Evolutionary conservation across 306 rosid species (phyloP), one percentile per base, ranked within the genome.

Genomic region (Carpinus fangiana): DNA sequence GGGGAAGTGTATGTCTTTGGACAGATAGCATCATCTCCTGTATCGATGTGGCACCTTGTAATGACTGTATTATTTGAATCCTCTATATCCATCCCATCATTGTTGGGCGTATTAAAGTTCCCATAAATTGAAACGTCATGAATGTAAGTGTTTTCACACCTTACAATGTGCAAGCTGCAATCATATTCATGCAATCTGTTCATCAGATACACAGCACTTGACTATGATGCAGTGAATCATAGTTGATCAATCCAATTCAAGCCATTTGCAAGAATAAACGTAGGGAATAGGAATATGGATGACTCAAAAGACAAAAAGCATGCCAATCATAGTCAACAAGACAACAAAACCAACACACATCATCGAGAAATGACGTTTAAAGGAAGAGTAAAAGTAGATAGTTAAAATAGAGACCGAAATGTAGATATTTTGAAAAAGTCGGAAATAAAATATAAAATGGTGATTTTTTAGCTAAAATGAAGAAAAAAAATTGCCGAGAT

Each of bases 1-100:
- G 98, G 92, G 52, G 92, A 91, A 11, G 89, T 80, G 73, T 53
- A 89, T 12, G 98, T 83, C 85, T 94, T 94, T 10, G 97, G 97
- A 83, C 97, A 92, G 76, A 94, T 90, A 23, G 97, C 98, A 87
- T 94, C 98, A 76, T 94, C 98, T 28, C 97, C 97, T 7, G 97
- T 94, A 77, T 94, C 86, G 7, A 94, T 94, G 86, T 86, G 93
- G 83, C 97, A 90, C 76, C 94, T 72, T 12, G 85, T 90, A 78
- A 94, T 92, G 6, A 84, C 51, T 5, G 96, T 92, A 80, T 94
- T 89, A 54, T 94, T 94, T 34, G 98, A 92, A 85, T 94, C 98
- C 83, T 94, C 98, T 5, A 94, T 91, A 75, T 92, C 98, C 60
- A 94, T 94, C 7, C 98, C 98, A 56, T 92, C 98, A 11, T 90